phyloP scores from a whole-genome alignment of 345 rosid species.

The Gossypium raimondii region DNA sequence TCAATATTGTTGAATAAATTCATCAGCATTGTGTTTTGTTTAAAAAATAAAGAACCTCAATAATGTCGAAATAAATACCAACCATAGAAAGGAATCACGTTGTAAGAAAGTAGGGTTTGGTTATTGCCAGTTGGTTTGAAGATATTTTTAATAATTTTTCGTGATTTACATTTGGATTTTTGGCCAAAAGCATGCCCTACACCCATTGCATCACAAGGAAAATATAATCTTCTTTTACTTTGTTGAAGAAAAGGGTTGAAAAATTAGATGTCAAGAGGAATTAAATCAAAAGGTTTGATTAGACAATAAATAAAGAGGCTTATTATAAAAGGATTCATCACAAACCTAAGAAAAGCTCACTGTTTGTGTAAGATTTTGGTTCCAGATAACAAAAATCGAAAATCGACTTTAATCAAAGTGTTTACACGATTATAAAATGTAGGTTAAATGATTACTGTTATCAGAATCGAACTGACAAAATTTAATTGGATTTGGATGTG shows the following conservation, averaged over 20 bases:
- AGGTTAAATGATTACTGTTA: too few species aligned
- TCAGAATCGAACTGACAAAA: too few species aligned
- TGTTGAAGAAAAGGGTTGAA: slow-evolving; percentile 19
- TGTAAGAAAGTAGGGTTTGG: background rate
- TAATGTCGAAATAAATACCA: background rate
- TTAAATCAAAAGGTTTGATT: slow-evolving; percentile 22
- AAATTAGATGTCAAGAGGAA: background rate
- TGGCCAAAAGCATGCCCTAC: slow-evolving; percentile 16
- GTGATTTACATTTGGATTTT: slow-evolving; percentile 13
- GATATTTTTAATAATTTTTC: background rate
- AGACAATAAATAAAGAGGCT: slow-evolving; percentile 30
- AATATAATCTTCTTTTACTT: background rate
- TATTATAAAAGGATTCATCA: slow-evolving; percentile 22
- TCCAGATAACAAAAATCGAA: too few species aligned
- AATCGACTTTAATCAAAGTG: too few species aligned
- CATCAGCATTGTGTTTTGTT: too few species aligned
- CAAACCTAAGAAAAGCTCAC: slow-evolving; percentile 25
- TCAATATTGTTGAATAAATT: background rate
- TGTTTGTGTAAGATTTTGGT: too few species aligned
- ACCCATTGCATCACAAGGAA: slow-evolving; percentile 21
- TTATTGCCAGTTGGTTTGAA: background rate
- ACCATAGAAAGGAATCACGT: background rate
- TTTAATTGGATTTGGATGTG: too few species aligned
- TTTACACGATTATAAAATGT: too few species aligned
- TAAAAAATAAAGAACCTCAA: background rate